Conservation (phyloP, 2,329 filamentous ascomycete genomes). For the Rhynchosporium secalis region DNA sequence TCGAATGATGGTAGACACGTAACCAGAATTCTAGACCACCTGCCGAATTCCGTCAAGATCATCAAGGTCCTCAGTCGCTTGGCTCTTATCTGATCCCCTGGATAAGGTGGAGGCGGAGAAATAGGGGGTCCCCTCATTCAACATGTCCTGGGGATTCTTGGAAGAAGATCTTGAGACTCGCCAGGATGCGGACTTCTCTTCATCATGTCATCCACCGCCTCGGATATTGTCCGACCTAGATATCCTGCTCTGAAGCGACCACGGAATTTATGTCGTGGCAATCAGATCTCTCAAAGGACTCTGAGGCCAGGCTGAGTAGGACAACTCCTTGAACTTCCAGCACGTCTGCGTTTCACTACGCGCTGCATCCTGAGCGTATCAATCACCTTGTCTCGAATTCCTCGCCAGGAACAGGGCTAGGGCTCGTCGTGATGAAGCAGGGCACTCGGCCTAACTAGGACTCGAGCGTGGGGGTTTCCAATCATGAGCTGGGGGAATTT, state of each 20-base stretch:
- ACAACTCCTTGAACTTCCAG: slow-evolving; percentile 4
- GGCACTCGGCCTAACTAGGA: background rate
- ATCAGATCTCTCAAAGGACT: slow-evolving; percentile 1
- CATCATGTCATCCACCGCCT: background rate
- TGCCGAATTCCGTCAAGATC: background rate
- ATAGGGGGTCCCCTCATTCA: slow-evolving; percentile 10
- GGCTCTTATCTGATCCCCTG: slow-evolving; percentile 6
- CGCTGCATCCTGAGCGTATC: slow-evolving; percentile 12
- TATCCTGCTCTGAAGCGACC: background rate
- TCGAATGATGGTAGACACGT: background rate
- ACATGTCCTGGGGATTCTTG: background rate
- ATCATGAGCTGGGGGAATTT: slow-evolving; percentile 21
- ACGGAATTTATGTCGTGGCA: slow-evolving; percentile 10
- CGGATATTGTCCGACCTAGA: slow-evolving; percentile 6
- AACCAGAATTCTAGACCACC: background rate
- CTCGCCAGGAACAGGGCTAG: slow-evolving; percentile 16
- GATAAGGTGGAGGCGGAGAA: slow-evolving; percentile 12
- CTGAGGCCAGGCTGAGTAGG: slow-evolving; percentile 15
- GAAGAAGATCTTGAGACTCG: background rate
- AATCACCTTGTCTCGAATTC: slow-evolving; percentile 6
- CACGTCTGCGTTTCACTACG: background rate
- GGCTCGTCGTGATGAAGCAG: slow-evolving; percentile 10
- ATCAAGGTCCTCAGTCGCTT: slow-evolving; percentile 1
- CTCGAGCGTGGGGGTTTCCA: slow-evolving; percentile 11
- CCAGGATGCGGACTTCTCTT: background rate